A percentile compares a stretch with the other conserved stretches of the same genome.
phyloP scores from a whole-genome alignment of 441 rosid species.

The Erodium moschatum region DNA sequence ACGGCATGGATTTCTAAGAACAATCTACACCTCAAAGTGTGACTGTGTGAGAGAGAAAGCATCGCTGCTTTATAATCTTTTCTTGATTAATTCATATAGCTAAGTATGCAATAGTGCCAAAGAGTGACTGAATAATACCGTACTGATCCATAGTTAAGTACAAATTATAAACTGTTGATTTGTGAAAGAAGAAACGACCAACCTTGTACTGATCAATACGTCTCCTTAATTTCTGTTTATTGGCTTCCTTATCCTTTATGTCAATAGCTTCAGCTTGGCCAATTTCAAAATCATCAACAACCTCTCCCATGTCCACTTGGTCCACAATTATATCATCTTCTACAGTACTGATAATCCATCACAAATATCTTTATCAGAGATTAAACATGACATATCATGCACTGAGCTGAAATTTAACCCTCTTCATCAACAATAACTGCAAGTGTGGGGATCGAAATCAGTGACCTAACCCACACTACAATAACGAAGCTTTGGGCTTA shows the following conservation, averaged over 20 bases:
- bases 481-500: not conserved
- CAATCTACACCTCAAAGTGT: conserved; percentile 37
- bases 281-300: conserved; percentile 74
- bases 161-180: not conserved
- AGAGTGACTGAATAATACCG: too few species aligned
- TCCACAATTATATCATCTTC: conserved; percentile 87
- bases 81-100: too few species aligned
- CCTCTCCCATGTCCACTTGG: conserved; percentile 61
- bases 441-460: too few species aligned
- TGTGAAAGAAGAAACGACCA: conserved; percentile 12
- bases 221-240: conserved; percentile 68
- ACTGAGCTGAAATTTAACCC: not conserved
- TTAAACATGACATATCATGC: not conserved
- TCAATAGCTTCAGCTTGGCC: conserved; percentile 84
- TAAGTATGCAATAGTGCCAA: too few species aligned
- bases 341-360: conserved; percentile 43
- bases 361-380: not conserved
- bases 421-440: too few species aligned
- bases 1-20: conserved; percentile 63
- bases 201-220: conserved; percentile 74
- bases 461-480: too few species aligned
- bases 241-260: conserved; percentile 73
- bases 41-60: conserved; percentile 5
- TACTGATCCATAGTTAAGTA: not conserved
- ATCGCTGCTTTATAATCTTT: not conserved